Evolutionary conservation across 2,329 filamentous ascomycete genomes (phyloP).

Genomic region (Penicillium sp.): DNA sequence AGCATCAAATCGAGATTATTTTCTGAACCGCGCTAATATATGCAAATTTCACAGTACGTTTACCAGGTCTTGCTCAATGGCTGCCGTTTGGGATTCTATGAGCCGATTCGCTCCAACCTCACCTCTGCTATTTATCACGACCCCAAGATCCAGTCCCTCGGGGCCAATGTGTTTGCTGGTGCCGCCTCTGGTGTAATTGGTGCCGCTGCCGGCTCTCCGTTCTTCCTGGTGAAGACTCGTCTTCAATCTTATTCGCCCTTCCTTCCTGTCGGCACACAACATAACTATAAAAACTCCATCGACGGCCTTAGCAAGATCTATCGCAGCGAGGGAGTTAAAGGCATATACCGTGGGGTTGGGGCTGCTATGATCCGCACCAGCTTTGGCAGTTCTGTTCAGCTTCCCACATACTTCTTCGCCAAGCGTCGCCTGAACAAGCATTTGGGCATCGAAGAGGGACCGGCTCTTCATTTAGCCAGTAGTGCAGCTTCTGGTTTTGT

Average conservation of each 20-base stretch:
- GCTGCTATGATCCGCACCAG: slow-evolving; percentile 96
- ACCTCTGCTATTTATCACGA: slow-evolving; percentile 74
- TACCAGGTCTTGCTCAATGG: slow-evolving; percentile 97
- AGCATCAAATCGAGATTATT: not conserved
- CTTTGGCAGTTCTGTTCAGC: slow-evolving; percentile 92
- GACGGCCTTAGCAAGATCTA: slow-evolving; percentile 86
- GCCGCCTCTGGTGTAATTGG: slow-evolving; percentile 88
- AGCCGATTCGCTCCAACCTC: slow-evolving; percentile 79
- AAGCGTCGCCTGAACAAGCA: slow-evolving; percentile 84
- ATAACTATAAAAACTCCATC: slow-evolving; percentile 81
- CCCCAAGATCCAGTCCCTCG: slow-evolving; percentile 76
- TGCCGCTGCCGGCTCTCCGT: slow-evolving; percentile 89
- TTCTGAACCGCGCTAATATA: not conserved
- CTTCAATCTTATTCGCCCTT: slow-evolving; percentile 93
- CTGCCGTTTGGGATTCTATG: slow-evolving; percentile 96
- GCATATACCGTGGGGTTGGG: slow-evolving; percentile 86
- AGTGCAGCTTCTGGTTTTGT: slow-evolving; percentile 92
- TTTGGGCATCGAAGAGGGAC: slow-evolving; percentile 86
- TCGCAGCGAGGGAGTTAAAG: slow-evolving; percentile 72
- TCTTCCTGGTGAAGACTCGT: slow-evolving; percentile 97
- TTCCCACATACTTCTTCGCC: slow-evolving; percentile 97
- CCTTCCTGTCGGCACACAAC: slow-evolving; percentile 94
- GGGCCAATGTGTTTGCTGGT: slow-evolving; percentile 91
- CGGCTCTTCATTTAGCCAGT: slow-evolving; percentile 83
- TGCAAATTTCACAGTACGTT: slow-evolving; percentile 62